Base-by-base conservation (phyloP, 2,329 filamentous ascomycete species). In the Penicillium sp. region DNA sequence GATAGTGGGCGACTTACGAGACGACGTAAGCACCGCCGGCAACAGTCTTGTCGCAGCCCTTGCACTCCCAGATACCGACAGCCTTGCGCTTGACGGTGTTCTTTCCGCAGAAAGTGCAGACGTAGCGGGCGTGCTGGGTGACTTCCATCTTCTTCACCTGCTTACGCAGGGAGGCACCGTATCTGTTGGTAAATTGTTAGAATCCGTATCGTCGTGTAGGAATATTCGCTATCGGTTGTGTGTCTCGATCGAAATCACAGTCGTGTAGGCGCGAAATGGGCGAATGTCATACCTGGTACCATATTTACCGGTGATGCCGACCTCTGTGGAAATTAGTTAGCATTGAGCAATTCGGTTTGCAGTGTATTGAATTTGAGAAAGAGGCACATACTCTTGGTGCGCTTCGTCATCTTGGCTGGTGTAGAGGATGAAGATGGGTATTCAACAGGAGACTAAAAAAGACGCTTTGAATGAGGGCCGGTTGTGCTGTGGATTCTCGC, bases 101-200 rank as follows among this genome's bases (percentile, higher is more conserved):
- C 89, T 97, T 97, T 78, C 93, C 93, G 87, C 92, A 96, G 90
- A 97, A 99, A 69, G 93, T 93, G 88, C 93, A 97, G 78, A 88
- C 88, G 81, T 97, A 97, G 80, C 89, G 89, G 83, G 92, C 91
- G 86, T 99, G 94, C 83, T 97, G 94, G 75, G 91, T 90, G 81
- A 97, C 90, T 89, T 97, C 94, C 89, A 97, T 96, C 90, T 97
- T 97, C 91, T 97, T 97, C 78, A 94, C 89, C 81, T 92, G 93
- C 88, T 97, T 97, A 83, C 93, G 91, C 82, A 97, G 91, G 76
- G 94, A 97, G 79, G 94, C 93, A 93, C 93, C 94, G 83, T 96
- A 96, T 87, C 91, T 93, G 62, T 71, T 72, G 48, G 61, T 55
- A 61, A 38, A 48, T 58, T 41, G 43, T 64, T 60, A 66, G 66